Conservation (phyloP, 495 filamentous ascomycete genomes). For the Geopyxis carbonaria region DNA sequence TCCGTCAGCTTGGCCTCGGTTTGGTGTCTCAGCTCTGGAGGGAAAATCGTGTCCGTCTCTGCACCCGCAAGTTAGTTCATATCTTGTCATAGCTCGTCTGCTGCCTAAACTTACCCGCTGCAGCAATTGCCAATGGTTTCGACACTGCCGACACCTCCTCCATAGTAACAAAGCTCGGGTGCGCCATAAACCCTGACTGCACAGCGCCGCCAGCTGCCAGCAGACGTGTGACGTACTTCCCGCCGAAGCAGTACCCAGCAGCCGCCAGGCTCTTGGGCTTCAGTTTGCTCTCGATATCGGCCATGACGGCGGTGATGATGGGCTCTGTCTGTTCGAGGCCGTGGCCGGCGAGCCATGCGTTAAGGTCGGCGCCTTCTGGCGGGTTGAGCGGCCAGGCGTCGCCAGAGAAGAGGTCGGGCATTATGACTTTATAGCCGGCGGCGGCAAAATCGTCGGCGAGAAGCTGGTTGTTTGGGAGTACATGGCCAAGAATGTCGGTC, state of each 20-base stretch:
- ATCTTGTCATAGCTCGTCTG: not conserved
- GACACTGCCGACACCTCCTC: conserved; percentile 56
- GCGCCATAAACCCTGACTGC: conserved; percentile 46
- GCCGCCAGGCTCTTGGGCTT: conserved; percentile 52
- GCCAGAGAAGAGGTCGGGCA: conserved; percentile 65
- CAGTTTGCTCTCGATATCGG: conserved; percentile 38
- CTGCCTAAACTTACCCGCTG: conserved; percentile 46
- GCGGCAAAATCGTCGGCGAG: conserved; percentile 69
- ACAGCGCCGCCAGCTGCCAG: conserved; percentile 25
- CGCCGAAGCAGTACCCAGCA: conserved; percentile 69
- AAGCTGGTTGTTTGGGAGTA: conserved; percentile 62
- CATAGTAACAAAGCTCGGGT: conserved; percentile 60
- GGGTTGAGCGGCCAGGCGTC: conserved; percentile 32
- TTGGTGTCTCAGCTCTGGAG: conserved; percentile 49
- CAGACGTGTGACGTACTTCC: conserved; percentile 36
- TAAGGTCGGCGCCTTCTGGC: conserved; percentile 40
- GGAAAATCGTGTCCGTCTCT: conserved; percentile 69
- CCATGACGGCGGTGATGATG: conserved; percentile 42
- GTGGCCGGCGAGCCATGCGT: conserved; percentile 44
- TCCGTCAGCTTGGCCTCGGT: conserved; percentile 44
- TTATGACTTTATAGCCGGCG: conserved; percentile 59
- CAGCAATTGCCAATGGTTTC: conserved; percentile 58
- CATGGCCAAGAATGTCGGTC: conserved; percentile 47
- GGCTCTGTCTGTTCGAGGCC: conserved; percentile 43
- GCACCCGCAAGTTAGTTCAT: conserved; percentile 7